A percentile compares a stretch with the other conserved stretches of the same genome.
Conservation (phyloP, 192 early-diverging fungal species). For the Chytriomyces confervae region DNA sequence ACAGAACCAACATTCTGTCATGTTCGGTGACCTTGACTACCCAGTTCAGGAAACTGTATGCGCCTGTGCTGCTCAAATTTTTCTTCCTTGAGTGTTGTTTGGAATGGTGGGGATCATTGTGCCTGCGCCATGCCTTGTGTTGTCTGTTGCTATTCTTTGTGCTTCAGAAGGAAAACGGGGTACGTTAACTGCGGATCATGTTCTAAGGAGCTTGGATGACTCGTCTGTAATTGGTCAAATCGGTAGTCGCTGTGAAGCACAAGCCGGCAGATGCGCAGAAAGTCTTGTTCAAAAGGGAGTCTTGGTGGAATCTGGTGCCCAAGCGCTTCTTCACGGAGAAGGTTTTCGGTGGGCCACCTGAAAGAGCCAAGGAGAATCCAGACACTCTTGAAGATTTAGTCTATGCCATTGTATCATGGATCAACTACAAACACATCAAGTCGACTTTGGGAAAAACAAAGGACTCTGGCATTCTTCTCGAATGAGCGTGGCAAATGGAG, state of each 20-base stretch:
- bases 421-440: slow-evolving; percentile 7
- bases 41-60: no score
- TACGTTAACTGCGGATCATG: not conserved
- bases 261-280: not conserved
- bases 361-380: not conserved
- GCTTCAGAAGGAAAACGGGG: no score
- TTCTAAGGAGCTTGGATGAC: not conserved
- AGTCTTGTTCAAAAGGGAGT: slow-evolving; percentile 1
- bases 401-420: not conserved
- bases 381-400: not conserved
- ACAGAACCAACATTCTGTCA: no score
- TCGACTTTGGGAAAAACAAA: not conserved
- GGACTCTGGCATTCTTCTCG: slow-evolving; percentile 21
- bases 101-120: no score
- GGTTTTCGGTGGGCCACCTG: not conserved
- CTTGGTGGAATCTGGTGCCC: no score
- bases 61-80: not conserved
- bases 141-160: no score
- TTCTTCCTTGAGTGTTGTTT: not conserved
- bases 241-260: not conserved
- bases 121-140: no score
- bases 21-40: no score
- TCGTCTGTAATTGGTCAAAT: not conserved
- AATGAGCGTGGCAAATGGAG: slow-evolving; percentile 43
- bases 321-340: slow-evolving; percentile 1